Evolutionary conservation across 2,329 filamentous ascomycete species (phyloP).

Genomic region (Aspergillus alliaceus): DNA sequence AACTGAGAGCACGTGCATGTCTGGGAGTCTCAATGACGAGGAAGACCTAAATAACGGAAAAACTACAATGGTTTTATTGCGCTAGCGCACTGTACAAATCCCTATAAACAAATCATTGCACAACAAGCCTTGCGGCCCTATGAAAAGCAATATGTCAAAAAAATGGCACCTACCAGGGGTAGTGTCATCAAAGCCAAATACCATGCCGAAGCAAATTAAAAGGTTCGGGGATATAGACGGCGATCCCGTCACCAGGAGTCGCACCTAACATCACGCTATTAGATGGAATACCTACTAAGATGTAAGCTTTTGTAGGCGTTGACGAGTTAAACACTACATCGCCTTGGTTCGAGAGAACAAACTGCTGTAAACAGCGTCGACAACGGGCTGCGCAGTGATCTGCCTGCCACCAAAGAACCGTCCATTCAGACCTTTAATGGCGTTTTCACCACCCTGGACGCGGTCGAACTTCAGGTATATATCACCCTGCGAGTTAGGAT

Average conservation of each 20-base stretch:
- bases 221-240: conserved; percentile 5
- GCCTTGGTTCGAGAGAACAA: conserved; percentile 85
- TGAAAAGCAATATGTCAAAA: conserved; percentile 23
- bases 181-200: conserved; percentile 32
- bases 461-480: conserved; percentile 99
- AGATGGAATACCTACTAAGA: conserved; percentile 32
- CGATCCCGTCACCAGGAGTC: conserved; percentile 16
- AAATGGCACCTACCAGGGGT: conserved; percentile 39
- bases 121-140: conserved; percentile 22
- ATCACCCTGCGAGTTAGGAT: conserved; percentile 90
- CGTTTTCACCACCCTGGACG: conserved; percentile 92
- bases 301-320: conserved; percentile 25
- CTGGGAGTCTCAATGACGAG: neutral
- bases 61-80: conserved; percentile 9
- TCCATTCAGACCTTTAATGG: conserved; percentile 95
- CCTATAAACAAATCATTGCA: conserved; percentile 32
- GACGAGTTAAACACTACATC: conserved; percentile 52
- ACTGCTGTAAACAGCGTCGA: conserved; percentile 98
- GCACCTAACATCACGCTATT: conserved; percentile 30
- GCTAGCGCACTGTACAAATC: conserved; percentile 20
- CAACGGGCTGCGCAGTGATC: conserved; percentile 92
- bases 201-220: conserved; percentile 21
- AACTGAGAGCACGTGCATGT: neutral
- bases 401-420: conserved; percentile 90
- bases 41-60: neutral